Evolutionary conservation across 164 flowering plant species (phyloP), one percentile per base, ranked within the genome.

Genomic region (Tetracentron sinense): DNA sequence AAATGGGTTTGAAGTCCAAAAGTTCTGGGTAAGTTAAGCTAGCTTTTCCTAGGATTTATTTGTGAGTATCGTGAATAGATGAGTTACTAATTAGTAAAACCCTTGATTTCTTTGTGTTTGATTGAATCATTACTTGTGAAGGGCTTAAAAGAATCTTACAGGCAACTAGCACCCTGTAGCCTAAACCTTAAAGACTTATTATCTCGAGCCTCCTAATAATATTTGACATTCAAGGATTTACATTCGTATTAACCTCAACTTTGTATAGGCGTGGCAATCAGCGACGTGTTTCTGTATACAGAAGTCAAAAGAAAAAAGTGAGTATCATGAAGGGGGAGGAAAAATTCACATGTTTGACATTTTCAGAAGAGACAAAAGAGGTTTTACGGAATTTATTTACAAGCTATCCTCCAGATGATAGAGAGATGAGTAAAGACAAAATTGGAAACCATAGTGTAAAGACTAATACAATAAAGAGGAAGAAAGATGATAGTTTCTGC

Each of bases 1-100:
- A 84, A 75, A 79, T 86, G 92, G 97, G 96, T n/a, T 44, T 94
- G 90, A 52, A 1, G 31, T 94, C 97, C 28, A 89, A 83, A 81
- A 91, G 97, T 74, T 67, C 79, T 6, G 96, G 99, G 99, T 94
- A 60, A 83, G 93, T 81, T 20, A 50, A 14, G 19, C 31, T n/a
- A n/a, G n/a, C n/a, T n/a, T n/a, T n/a, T n/a, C n/a, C n/a, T n/a
- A n/a, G n/a, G n/a, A n/a, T n/a, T n/a, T n/a, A n/a, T n/a, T n/a
- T n/a, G n/a, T n/a, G n/a, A n/a, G n/a, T n/a, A n/a, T n/a, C n/a
- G n/a, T n/a, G n/a, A n/a, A n/a, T n/a, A n/a, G n/a, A n/a, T n/a
- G n/a, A n/a, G n/a, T n/a, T n/a, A n/a, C n/a, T n/a, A n/a, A n/a
- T n/a, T n/a, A n/a, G n/a, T n/a, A n/a, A n/a, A n/a, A n/a, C n/a